Percentiles rank a stretch among this genome's conserved stretches.
Conservation (phyloP, 2,329 filamentous ascomycete species). For the Xylaria hypoxylon region DNA sequence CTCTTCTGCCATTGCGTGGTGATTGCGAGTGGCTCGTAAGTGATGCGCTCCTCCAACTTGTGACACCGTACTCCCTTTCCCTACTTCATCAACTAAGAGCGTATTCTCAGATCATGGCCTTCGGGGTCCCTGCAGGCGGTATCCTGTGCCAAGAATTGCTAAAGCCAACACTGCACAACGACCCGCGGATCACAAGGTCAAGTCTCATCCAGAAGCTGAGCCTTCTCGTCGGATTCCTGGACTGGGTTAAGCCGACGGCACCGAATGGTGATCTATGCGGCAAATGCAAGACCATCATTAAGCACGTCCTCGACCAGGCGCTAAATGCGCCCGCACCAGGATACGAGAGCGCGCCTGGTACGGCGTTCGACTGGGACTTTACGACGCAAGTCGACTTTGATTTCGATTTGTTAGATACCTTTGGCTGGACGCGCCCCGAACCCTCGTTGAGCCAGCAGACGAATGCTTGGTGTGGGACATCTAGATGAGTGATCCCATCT, state of each 20-base stretch:
- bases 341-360: constrained; percentile 31
- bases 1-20: constrained; percentile 55
- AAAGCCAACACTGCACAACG: constrained; percentile 54
- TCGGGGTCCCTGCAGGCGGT: constrained; percentile 61
- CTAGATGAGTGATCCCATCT: neutral
- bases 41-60: constrained; percentile 31
- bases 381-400: constrained; percentile 55
- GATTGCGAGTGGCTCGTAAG: constrained; percentile 64
- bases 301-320: constrained; percentile 62
- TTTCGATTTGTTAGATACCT: constrained; percentile 62
- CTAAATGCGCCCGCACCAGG: constrained; percentile 54
- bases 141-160: constrained; percentile 64
- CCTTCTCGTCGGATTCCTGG: constrained; percentile 62
- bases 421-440: constrained; percentile 58
- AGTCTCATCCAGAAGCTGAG: constrained; percentile 64
- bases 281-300: constrained; percentile 61
- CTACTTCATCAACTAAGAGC: neutral
- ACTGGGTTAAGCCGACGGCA: constrained; percentile 61
- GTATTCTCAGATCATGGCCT: constrained; percentile 57
- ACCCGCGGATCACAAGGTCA: constrained; percentile 57
- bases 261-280: constrained; percentile 62
- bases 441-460: constrained; percentile 41
- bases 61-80: too few relatives aligned
- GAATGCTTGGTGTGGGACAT: constrained; percentile 25
- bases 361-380: constrained; percentile 53